These are phyloP conservation scores for Panicum hallii DNA, from an alignment of 202 grass and related monocot species.

Conservation along the genomic window DNA sequence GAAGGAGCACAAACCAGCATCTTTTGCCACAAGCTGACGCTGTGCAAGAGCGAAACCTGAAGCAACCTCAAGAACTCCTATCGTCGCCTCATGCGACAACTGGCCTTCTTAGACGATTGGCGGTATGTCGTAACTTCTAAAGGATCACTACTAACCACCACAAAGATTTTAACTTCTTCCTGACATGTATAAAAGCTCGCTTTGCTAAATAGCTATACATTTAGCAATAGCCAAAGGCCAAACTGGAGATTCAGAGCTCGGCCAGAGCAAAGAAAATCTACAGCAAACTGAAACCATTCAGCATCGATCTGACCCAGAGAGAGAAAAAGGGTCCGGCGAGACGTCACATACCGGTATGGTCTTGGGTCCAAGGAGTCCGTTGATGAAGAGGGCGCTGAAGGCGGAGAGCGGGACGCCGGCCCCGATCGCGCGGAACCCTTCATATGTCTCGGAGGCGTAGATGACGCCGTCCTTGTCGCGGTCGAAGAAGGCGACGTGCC, in stretches of 20 bases:
- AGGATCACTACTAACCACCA: neutral
- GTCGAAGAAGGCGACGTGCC: constrained; percentile 88
- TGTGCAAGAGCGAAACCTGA: neutral
- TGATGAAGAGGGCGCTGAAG: constrained; percentile 58
- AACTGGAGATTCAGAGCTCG: neutral
- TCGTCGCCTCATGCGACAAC: neutral
- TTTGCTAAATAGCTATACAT: neutral
- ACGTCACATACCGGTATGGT: constrained; percentile 24
- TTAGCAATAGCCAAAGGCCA: too few relatives aligned
- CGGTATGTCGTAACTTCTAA: neutral
- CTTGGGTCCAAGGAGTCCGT: constrained; percentile 54
- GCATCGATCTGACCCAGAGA: neutral
- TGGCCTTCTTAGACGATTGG: neutral
- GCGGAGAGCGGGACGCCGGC: constrained; percentile 47
- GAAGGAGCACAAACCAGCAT: neutral
- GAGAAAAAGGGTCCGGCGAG: neutral
- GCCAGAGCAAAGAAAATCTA: neutral
- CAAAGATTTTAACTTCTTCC: neutral
- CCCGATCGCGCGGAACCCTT: constrained; percentile 71
- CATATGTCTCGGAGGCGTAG: constrained; percentile 69
- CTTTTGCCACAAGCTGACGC: neutral
- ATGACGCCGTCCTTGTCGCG: constrained; percentile 84
- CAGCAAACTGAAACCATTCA: neutral
- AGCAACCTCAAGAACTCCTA: neutral
- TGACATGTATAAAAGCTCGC: neutral